Evolutionary conservation across 768 basidiomycete genomes (phyloP), one percentile per base, ranked within the genome.

Genomic region (Leucogyrophana mollusca): DNA sequence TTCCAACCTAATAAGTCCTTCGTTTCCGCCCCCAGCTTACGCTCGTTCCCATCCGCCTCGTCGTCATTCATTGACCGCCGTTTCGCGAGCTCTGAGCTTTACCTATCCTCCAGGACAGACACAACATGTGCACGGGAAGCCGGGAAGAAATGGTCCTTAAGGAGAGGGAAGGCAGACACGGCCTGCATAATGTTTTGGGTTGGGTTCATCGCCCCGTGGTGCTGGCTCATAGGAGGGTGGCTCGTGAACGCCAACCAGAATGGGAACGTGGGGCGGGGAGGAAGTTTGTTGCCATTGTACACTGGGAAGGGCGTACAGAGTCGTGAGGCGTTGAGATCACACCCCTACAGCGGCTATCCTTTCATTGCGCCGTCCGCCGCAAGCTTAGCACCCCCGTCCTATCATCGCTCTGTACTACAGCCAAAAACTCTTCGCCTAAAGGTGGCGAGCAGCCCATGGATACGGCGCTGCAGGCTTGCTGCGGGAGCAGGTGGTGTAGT

Each of bases 141-240:
- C 24, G 46, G 53, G 14, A 13, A 46, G 9, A 46, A 34, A n/a
- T 51, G 59, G 64, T 17, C 16, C 17, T 10, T 40, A 8, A 50
- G 23, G 22, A 34, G 27, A 1, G 53, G 57, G 18, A 47, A 46
- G 5, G n/a, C 43, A 21, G 59, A 67, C 22, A 54, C 78, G 0
- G 70, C 78, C 2, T 74, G 76, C 56, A 75, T 83, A 60, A 67
- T 86, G n/a, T 89, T 89, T 66, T 88, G 83, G 82, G 46, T 83
- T 0, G 87, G 87, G 3, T 89, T 89, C 55, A 46, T 87, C 38
- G 82, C 76, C 37, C 87, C 87, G 0, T 78, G 84, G 63, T 75
- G 87, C 43, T 89, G 87, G 87, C 73, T 89, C 36, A 71, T 88
- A 11, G 87, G 86, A 0, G 87, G 87, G 4, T 89, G 87, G 87